phyloP scores from a whole-genome alignment of 768 basidiomycete species.

The Rhodosporidiobolus sp. region DNA sequence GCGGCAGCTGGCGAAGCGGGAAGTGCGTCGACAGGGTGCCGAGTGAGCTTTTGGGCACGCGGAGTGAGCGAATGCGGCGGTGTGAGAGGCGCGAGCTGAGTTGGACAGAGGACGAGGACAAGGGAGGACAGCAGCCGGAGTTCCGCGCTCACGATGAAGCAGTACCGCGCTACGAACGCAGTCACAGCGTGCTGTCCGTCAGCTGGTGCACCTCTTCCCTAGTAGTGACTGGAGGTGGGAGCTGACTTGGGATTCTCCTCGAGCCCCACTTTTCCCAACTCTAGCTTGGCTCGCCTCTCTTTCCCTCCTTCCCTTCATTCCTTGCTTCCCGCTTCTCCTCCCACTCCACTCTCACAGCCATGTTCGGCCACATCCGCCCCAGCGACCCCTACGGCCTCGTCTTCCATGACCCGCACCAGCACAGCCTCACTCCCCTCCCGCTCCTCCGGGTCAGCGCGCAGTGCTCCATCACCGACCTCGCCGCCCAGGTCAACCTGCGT shows the following conservation, averaged over 20 bases:
- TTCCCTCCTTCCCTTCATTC: background rate
- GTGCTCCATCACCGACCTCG: conserved; percentile 10
- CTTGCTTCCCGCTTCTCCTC: background rate
- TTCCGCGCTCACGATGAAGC: too few species aligned
- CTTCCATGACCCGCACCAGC: background rate
- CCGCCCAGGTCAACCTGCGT: conserved; percentile 7
- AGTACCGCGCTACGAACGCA: too few species aligned
- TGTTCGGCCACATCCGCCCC: conserved; percentile 9
- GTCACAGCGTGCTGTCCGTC: too few species aligned
- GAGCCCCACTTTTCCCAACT: background rate
- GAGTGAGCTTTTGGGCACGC: too few species aligned
- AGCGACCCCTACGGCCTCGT: conserved; percentile 12
- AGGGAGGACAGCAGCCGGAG: too few species aligned
- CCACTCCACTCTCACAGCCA: background rate
- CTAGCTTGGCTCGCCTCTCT: background rate
- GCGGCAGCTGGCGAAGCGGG: too few species aligned
- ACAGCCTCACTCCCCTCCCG: background rate
- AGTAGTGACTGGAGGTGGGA: too few species aligned
- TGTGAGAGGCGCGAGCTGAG: too few species aligned
- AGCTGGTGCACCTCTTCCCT: background rate
- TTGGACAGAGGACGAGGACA: too few species aligned
- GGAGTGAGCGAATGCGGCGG: too few species aligned
- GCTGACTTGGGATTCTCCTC: too few species aligned
- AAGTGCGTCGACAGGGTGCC: too few species aligned
- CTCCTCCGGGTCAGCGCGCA: conserved; percentile 9